These are phyloP conservation scores for Articulospora tetracladia DNA, from an alignment of 495 filamentous ascomycete species.

Conservation along the genomic window DNA sequence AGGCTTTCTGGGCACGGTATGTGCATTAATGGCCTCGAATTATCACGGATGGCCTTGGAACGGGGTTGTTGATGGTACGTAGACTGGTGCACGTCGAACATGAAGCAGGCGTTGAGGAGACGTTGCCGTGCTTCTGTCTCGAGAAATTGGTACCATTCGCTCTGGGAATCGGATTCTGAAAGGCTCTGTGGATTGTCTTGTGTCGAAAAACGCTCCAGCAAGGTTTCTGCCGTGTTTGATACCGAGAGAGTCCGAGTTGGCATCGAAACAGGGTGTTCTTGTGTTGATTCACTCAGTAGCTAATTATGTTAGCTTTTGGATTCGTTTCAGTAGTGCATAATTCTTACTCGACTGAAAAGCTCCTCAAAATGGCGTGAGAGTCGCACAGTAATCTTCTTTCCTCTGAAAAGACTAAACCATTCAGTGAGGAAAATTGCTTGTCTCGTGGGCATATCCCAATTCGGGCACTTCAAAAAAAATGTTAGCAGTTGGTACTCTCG, in stretches of 20 bases:
- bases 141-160: conserved; percentile 43
- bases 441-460: conserved; percentile 41
- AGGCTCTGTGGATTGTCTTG: not conserved
- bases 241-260: not conserved
- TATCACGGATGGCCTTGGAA: conserved; percentile 8
- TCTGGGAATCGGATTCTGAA: conserved; percentile 3
- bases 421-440: conserved; percentile 53
- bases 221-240: not conserved
- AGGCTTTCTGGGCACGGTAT: conserved; percentile 19
- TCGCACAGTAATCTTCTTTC: conserved; percentile 38
- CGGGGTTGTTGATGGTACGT: conserved; percentile 44
- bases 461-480: conserved; percentile 7
- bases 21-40: conserved; percentile 2
- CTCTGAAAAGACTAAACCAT: conserved; percentile 48
- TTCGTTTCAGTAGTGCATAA: not conserved
- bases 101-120: conserved; percentile 44
- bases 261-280: not conserved
- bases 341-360: conserved; percentile 49
- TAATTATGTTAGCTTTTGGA: not conserved
- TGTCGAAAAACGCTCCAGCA: conserved; percentile 10
- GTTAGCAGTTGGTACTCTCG: not conserved
- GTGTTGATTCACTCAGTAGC: not conserved
- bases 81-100: conserved; percentile 46
- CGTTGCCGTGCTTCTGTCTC: conserved; percentile 44
- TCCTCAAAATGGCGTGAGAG: conserved; percentile 45